Evolutionary conservation across 345 rosid genomes (phyloP), one percentile per base, ranked within the genome.

Genomic region (Pseudoturritis turrita): DNA sequence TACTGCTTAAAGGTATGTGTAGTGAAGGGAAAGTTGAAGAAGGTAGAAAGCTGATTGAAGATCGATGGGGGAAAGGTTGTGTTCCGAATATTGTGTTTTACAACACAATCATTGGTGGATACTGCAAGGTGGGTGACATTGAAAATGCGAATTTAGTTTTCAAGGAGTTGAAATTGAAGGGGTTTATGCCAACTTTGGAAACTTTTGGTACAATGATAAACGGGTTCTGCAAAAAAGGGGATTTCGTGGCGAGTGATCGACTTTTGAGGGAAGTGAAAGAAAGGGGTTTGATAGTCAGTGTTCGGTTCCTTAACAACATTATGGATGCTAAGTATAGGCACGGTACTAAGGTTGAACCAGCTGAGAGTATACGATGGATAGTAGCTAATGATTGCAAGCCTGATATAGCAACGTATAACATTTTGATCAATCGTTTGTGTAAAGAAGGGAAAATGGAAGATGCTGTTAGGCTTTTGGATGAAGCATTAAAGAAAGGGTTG

Each of bases 51-150:
- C 59, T 93, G 81, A 82, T 91, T 62, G 88, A 86, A 81, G 79
- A 83, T 39, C 68, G 80, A 54, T 91, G 89, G 90, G 98, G 98
- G 63, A 77, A 74, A 69, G 88, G 87, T 10, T 94, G 97, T 70
- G 52, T 89, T 44, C 96, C 98, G 0, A 87, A 89, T 77, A 68
- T 94, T 46, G 89, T 89, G 58, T 89, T 89, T 54, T 94, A 91
- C 61, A 92, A 92, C 36, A 82, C 82, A 0, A 79, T 92, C 47
- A 87, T 91, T 67, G 83, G 85, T 79, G 98, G 96, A 1, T 87
- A 85, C 68, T 85, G 87, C 33, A 83, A 79, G 78, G 56, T 59
- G 29, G 86, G 86, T 0, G 84, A 86, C 12, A 54, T 57, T 8
- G 81, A 80, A n/a, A 83, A 67, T 47, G 93, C 90, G 9, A 58